phyloP scores from a whole-genome alignment of 441 rosid species.

The Isatis lusitanica region DNA sequence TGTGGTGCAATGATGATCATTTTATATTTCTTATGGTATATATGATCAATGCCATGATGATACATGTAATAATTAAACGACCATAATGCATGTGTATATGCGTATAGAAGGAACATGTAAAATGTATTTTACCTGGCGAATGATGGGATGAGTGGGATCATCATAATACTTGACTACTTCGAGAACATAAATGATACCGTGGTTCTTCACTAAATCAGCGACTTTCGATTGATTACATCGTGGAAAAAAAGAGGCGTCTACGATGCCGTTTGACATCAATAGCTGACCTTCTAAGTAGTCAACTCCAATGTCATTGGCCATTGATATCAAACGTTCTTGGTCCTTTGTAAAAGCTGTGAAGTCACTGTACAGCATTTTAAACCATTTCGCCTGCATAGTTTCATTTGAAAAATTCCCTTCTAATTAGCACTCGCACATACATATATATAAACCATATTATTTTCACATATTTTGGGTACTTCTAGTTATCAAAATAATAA shows the following conservation, averaged over 20 bases:
- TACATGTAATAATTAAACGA: slow-evolving; percentile 66
- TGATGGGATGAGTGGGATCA: slow-evolving; percentile 41
- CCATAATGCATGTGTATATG: slow-evolving; percentile 47
- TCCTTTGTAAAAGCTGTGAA: slow-evolving; percentile 62
- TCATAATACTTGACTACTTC: slow-evolving; percentile 78
- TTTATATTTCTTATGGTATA: neutral
- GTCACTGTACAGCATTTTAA: slow-evolving; percentile 65
- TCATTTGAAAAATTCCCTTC: neutral
- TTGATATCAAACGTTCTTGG: slow-evolving; percentile 74
- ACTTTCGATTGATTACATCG: slow-evolving; percentile 67
- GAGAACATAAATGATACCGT: slow-evolving; percentile 69
- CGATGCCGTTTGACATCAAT: slow-evolving; percentile 62
- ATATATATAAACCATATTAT: neutral
- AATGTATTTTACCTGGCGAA: slow-evolving; percentile 44
- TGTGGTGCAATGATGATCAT: neutral
- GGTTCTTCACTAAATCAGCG: slow-evolving; percentile 59
- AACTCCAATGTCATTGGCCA: slow-evolving; percentile 54
- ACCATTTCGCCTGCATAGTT: slow-evolving; percentile 75
- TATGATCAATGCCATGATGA: neutral
- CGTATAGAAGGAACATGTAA: slow-evolving; percentile 51
- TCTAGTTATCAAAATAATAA: no score
- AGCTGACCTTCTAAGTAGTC: slow-evolving; percentile 86
- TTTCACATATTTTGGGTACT: neutral
- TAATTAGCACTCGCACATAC: neutral
- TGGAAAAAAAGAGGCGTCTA: slow-evolving; percentile 65